These are phyloP conservation scores for Verticillium klebahnii DNA, from an alignment of 2,329 filamentous ascomycete species.

Conservation along the genomic window DNA sequence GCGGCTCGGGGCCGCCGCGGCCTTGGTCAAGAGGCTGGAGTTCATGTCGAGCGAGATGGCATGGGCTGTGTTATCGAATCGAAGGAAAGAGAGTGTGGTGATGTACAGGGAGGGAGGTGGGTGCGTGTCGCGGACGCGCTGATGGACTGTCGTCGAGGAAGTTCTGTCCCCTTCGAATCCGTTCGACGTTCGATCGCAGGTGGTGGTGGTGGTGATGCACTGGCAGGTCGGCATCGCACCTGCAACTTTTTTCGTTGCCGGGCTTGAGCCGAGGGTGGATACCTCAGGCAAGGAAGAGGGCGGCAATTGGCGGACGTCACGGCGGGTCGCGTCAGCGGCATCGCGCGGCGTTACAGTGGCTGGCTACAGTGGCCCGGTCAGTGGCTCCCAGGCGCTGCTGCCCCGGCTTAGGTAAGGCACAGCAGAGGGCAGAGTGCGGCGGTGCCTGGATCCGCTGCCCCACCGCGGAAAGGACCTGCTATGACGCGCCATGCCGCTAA, in stretches of 20 bases:
- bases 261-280: conserved; percentile 9
- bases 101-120: not conserved
- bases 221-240: conserved; percentile 3
- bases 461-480: not conserved
- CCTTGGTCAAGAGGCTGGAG: conserved; percentile 41
- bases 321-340: not conserved
- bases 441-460: no score
- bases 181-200: not conserved
- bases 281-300: not conserved
- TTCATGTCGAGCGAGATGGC: conserved; percentile 34
- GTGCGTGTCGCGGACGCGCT: not conserved
- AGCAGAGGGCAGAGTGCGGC: no score
- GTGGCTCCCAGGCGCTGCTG: not conserved
- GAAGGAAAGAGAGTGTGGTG: not conserved
- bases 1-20: conserved; percentile 36
- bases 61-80: not conserved
- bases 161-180: conserved; percentile 20
- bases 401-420: no score
- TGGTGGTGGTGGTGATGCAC: not conserved
- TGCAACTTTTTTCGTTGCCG: conserved; percentile 12
- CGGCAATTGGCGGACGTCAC: not conserved
- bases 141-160: conserved; percentile 13
- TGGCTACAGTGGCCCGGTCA: not conserved
- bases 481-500: not conserved
- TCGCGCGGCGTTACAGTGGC: not conserved